phyloP scores from a whole-genome alignment of 192 early-diverging fungal genomes.

The Backusella sp. region DNA sequence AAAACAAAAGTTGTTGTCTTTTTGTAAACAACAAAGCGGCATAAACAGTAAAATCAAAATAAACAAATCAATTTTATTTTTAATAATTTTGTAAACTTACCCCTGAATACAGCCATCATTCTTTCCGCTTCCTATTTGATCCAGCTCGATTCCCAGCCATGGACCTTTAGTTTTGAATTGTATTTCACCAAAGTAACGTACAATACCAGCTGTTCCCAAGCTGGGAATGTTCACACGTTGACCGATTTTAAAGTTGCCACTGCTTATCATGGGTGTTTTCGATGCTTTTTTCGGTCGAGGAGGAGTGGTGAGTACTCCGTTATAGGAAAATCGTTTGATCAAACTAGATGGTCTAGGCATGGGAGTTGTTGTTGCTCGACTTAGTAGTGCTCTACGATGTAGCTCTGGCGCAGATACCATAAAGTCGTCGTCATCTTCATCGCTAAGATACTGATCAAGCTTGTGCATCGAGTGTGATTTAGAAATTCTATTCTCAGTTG shows the following conservation, averaged over 20 bases:
- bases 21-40: background rate
- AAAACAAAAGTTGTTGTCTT: background rate
- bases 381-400: background rate
- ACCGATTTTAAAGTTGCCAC: conserved; percentile 1
- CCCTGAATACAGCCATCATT: conserved; percentile 73
- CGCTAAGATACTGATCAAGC: background rate
- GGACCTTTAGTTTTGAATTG: conserved; percentile 64
- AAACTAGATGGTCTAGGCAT: conserved; percentile 12
- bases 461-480: conserved; percentile 12
- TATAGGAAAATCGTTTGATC: conserved; percentile 11
- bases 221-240: conserved; percentile 18
- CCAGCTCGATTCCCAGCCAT: conserved; percentile 82
- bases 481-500: background rate
- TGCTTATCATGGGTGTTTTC: background rate
- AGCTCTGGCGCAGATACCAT: background rate
- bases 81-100: conserved; percentile 30
- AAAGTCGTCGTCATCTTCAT: conserved; percentile 10
- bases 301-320: background rate
- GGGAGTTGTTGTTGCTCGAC: conserved; percentile 10
- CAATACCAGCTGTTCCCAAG: conserved; percentile 45
- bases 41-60: conserved; percentile 5
- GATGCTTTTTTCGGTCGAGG: background rate
- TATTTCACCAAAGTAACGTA: conserved; percentile 67
- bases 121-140: conserved; percentile 68
- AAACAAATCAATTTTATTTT: background rate